phyloP scores from a whole-genome alignment of 2,329 filamentous ascomycete species.

The Biscogniauxia mediterranea region DNA sequence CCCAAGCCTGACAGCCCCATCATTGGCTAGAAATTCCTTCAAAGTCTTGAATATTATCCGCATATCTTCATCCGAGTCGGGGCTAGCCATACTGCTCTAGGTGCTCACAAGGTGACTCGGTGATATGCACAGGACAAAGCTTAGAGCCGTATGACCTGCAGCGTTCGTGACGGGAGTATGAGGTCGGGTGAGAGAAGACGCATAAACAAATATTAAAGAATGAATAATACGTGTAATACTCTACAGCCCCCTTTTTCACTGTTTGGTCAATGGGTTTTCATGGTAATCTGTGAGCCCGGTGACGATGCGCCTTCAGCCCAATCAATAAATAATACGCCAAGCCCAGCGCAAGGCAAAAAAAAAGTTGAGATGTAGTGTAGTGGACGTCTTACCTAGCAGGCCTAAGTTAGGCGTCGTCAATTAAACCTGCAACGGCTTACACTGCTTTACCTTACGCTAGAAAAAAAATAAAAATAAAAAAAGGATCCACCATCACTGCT shows the following conservation, averaged over 20 bases:
- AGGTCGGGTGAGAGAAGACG: background rate
- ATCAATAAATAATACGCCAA: background rate
- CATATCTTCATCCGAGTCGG: conserved; percentile 14
- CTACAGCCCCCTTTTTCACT: too few relatives aligned
- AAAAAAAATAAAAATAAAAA: too few relatives aligned
- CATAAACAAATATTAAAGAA: background rate
- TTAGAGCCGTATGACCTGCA: background rate
- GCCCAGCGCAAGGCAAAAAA: background rate
- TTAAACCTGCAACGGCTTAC: too few relatives aligned
- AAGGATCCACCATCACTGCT: too few relatives aligned
- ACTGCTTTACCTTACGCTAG: too few relatives aligned
- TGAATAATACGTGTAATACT: background rate
- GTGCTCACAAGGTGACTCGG: background rate
- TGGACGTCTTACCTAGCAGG: too few relatives aligned
- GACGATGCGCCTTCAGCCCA: background rate
- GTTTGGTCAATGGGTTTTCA: too few relatives aligned
- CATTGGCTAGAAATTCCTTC: conserved; percentile 38
- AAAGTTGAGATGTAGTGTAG: background rate
- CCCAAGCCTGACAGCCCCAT: conserved; percentile 62
- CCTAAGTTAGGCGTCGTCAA: too few relatives aligned
- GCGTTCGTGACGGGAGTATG: too few relatives aligned
- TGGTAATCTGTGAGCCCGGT: background rate
- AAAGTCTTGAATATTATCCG: conserved; percentile 48
- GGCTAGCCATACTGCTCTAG: conserved; percentile 10
- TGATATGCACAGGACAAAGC: background rate